Evolutionary conservation across 1,284 basidiomycete species (phyloP), one percentile per base, ranked within the genome.

Genomic region (Leccinum pachyderme): DNA sequence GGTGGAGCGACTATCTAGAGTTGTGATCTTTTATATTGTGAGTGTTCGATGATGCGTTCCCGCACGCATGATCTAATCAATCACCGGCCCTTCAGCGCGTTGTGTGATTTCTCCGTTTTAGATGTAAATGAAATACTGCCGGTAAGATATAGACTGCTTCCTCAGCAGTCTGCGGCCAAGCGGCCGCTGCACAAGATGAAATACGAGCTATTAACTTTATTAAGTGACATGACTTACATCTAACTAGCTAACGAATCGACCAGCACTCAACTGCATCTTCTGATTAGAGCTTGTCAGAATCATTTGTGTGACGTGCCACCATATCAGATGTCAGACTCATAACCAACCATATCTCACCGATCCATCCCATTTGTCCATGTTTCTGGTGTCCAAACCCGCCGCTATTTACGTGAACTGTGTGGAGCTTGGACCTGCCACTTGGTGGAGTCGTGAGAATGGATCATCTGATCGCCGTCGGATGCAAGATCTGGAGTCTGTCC

Each of bases 1-100:
- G 29, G 51, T 58, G 65, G 47, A 33, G 33, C 33, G 33, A 49
- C 9, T 51, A 43, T 57, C 18, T 31, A 51, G 41, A 37, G 49
- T 47, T 53, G 27, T 28, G 53, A 59, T 47, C 47, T 49, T 41
- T 51, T 47, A 39, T 50, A 57, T n/a, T 55, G 66, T 64, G 50
- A 43, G 41, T 43, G 51, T 59, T 41, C 25, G 51, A 53, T 48
- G 29, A 39, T 18, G 11, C 35, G 25, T n/a, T 15, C 28, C 39
- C 31, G 5, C 48, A 28, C 7, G 27, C 32, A 45, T 37, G 46
- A 50, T 56, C 52, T 55, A 41, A 68, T 54, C 11, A 50, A 39
- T 45, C 13, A 28, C 35, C 13, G 27, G 44, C 31, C 24, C 13
- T 51, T 13, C 31, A 67, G 57, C 37, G 33, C 53, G 48, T 15